Base-by-base conservation (phyloP, 768 basidiomycete species). In the Chalciporus chontae region DNA sequence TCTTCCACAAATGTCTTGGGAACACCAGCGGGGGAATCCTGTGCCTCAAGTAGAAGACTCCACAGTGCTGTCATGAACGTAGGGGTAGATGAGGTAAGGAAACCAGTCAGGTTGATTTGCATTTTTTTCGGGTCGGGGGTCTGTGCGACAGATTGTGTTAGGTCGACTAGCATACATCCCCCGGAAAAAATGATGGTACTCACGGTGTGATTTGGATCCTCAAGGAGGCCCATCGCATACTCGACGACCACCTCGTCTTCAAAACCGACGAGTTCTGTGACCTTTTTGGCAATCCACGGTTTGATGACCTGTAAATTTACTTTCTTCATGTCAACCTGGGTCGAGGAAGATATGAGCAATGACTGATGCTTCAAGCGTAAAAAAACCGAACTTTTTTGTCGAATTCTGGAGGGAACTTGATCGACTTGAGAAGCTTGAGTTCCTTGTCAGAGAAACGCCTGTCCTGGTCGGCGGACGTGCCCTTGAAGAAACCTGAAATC, bases 221-320 rank as follows among this genome's bases (percentile, higher is more conserved):
- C 96, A 5, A 99, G 72, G 17, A 98, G 76, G 15, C 92, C 92
- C 83, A 93, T 91, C 15, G 93, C 92, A 63, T 96, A 98, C 64
- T 97, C 95, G 24, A 97, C 84, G 37, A 98, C 86, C 38, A 99
- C 85, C 65, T 99, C 96, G 68, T 99, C 96, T 61, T 99, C 96
- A 32, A 98, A 83, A 2, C 94, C 92, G 38, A 94, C 82, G 18
- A 96, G 78, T 50, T 94, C 90, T 3, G 87, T 80, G 49, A 96
- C 86, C 69, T 90, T 89, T 76, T 92, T 93, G 13, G 90, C 88
- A 52, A 97, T 85, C 96, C 96, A 99, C 3, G 93, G 91, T 51
- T 90, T 77, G 63, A 99, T 89, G 58, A 98, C 93, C 15, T 79
- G 75, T 53, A 97, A 60, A 67, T 97, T 96, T 53, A 98, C 93